phyloP scores from a whole-genome alignment of 2,329 filamentous ascomycete genomes.

The Ascochyta viciae-villosae region DNA sequence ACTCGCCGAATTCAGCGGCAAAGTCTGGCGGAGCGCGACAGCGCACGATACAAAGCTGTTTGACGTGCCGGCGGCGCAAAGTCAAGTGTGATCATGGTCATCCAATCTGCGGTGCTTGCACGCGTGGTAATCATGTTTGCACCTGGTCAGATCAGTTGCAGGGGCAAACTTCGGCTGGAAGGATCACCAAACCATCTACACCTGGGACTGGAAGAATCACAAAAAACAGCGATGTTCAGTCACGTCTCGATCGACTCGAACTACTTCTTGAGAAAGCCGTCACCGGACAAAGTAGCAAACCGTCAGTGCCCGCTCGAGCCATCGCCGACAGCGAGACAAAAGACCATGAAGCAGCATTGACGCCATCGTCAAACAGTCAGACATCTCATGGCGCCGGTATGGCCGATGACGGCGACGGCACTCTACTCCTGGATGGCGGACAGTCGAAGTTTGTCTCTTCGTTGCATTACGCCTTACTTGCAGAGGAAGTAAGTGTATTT shows the following conservation, averaged over 20 bases:
- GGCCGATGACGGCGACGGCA: conserved; percentile 47
- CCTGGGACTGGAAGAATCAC: conserved; percentile 25
- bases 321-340: conserved; percentile 29
- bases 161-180: conserved; percentile 24
- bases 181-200: conserved; percentile 36
- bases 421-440: conserved; percentile 46
- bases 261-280: conserved; percentile 45
- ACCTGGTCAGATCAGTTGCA: conserved; percentile 44
- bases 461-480: conserved; percentile 49
- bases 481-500: conserved; percentile 43
- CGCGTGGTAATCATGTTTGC: conserved; percentile 47
- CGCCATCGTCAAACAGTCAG: conserved; percentile 45
- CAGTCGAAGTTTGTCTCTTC: conserved; percentile 51
- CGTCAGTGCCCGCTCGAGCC: conserved; percentile 24
- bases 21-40: conserved; percentile 43
- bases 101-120: conserved; percentile 48
- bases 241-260: conserved; percentile 47
- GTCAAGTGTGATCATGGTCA: conserved; percentile 50
- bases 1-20: conserved; percentile 31
- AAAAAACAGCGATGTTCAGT: conserved; percentile 44
- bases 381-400: conserved; percentile 45
- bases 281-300: conserved; percentile 24
- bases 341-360: conserved; percentile 31
- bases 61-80: conserved; percentile 49
- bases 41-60: conserved; percentile 48